Evolutionary conservation across 1,284 basidiomycete genomes (phyloP).

Genomic region (Grifola frondosa): DNA sequence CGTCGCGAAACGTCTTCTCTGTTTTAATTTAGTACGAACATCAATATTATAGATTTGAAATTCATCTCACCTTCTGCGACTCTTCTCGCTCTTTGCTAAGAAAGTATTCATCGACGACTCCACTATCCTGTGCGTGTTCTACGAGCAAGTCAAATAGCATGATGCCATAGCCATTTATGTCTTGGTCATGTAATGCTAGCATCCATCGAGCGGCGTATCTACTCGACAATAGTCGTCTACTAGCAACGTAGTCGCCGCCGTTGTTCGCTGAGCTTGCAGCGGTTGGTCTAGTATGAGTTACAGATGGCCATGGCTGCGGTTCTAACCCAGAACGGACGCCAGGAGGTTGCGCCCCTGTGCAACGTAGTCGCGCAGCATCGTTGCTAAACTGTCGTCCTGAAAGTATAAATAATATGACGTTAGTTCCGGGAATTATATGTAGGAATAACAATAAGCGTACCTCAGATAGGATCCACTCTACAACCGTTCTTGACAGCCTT

Average conservation of each 20-base stretch:
- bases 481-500: slow-evolving; percentile 49
- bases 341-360: slow-evolving; percentile 55
- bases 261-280: slow-evolving; percentile 50
- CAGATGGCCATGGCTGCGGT: slow-evolving; percentile 48
- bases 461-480: slow-evolving; percentile 66
- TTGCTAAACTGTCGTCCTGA: slow-evolving; percentile 61
- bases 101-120: slow-evolving; percentile 23
- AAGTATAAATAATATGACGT: background rate
- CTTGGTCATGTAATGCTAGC: slow-evolving; percentile 58
- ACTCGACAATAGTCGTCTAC: slow-evolving; percentile 46
- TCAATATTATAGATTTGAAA: background rate
- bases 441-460: slow-evolving; percentile 35
- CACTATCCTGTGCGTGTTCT: slow-evolving; percentile 45
- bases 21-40: background rate
- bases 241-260: slow-evolving; percentile 64
- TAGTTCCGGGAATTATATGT: background rate
- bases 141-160: slow-evolving; percentile 50
- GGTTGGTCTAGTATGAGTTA: slow-evolving; percentile 36
- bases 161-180: slow-evolving; percentile 46
- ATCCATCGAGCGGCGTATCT: slow-evolving; percentile 66
- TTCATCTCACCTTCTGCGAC: slow-evolving; percentile 10
- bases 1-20: slow-evolving; percentile 20
- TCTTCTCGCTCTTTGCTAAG: slow-evolving; percentile 19
- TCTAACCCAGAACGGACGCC: slow-evolving; percentile 56
- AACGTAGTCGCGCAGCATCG: slow-evolving; percentile 63